Conservation (phyloP, 139 green algal species). For the Chloropicon primus region DNA sequence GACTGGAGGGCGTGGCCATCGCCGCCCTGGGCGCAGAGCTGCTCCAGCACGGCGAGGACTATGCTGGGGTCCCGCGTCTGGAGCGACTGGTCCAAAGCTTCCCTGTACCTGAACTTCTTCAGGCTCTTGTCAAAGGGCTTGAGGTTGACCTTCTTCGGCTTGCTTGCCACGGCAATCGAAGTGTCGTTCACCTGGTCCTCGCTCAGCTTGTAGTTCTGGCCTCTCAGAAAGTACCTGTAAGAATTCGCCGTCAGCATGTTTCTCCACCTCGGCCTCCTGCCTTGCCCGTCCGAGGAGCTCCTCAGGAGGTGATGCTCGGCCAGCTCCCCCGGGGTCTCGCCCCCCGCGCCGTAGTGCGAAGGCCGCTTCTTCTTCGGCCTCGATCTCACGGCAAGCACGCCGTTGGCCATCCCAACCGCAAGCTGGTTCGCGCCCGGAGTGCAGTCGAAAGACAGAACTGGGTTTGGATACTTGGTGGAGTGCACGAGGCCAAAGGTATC, state of each 20-base stretch:
- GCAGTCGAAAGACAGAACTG: slow-evolving; percentile 58
- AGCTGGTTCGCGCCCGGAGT: slow-evolving; percentile 51
- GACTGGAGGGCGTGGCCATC: neutral
- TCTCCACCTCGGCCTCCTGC: slow-evolving; percentile 9
- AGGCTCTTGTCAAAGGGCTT: neutral
- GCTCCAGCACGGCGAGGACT: neutral
- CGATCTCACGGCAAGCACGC: slow-evolving; percentile 41
- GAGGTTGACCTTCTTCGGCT: neutral
- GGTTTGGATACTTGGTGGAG: slow-evolving; percentile 56
- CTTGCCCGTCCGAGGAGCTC: slow-evolving; percentile 11
- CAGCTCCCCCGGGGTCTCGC: slow-evolving; percentile 2
- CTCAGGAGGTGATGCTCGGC: slow-evolving; percentile 4
- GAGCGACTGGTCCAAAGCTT: neutral
- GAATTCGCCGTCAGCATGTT: slow-evolving; percentile 42
- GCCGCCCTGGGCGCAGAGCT: neutral
- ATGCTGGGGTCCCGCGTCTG: neutral
- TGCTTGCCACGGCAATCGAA: neutral
- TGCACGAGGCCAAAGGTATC: slow-evolving; percentile 58
- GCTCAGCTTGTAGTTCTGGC: slow-evolving; percentile 37
- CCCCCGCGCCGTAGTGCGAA: neutral
- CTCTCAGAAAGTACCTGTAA: slow-evolving; percentile 73
- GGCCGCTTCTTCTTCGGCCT: slow-evolving; percentile 4
- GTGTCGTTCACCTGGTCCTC: slow-evolving; percentile 27
- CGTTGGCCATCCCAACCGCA: slow-evolving; percentile 74
- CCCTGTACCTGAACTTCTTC: neutral